Evolutionary conservation across 768 basidiomycete genomes (phyloP).

Genomic region (Kwoniella dejecticola): DNA sequence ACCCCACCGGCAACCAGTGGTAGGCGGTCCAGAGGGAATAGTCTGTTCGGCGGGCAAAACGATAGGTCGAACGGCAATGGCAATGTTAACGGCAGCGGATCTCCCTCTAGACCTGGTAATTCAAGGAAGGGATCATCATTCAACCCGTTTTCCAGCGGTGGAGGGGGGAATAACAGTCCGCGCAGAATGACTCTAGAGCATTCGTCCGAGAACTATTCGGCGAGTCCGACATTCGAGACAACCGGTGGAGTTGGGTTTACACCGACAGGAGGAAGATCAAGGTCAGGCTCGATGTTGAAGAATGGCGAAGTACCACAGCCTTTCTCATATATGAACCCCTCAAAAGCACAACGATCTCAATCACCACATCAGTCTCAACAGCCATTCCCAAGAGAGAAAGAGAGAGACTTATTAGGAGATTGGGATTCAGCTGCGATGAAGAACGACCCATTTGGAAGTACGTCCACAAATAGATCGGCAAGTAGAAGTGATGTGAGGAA

Average conservation of each 20-base stretch:
- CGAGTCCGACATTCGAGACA: slow-evolving; percentile 44
- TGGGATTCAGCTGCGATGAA: neutral
- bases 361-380: too few species aligned
- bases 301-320: slow-evolving; percentile 23
- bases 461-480: neutral
- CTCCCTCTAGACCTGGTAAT: slow-evolving; percentile 15
- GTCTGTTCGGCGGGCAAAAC: slow-evolving; percentile 22
- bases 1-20: slow-evolving; percentile 10
- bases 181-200: slow-evolving; percentile 8
- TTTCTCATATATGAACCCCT: slow-evolving; percentile 18
- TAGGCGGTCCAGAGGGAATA: slow-evolving; percentile 33
- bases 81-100: slow-evolving; percentile 1
- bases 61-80: neutral
- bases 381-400: slow-evolving; percentile 2
- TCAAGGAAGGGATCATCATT: slow-evolving; percentile 29
- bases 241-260: neutral
- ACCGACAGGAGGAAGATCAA: slow-evolving; percentile 13
- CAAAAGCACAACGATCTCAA: neutral
- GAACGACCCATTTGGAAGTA: slow-evolving; percentile 6
- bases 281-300: slow-evolving; percentile 14
- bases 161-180: slow-evolving; percentile 12
- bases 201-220: slow-evolving; percentile 40
- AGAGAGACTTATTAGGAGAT: slow-evolving; percentile 19
- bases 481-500: neutral
- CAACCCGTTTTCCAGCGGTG: slow-evolving; percentile 36